phyloP scores from a whole-genome alignment of 495 filamentous ascomycete genomes.

The Xylaria venustula region DNA sequence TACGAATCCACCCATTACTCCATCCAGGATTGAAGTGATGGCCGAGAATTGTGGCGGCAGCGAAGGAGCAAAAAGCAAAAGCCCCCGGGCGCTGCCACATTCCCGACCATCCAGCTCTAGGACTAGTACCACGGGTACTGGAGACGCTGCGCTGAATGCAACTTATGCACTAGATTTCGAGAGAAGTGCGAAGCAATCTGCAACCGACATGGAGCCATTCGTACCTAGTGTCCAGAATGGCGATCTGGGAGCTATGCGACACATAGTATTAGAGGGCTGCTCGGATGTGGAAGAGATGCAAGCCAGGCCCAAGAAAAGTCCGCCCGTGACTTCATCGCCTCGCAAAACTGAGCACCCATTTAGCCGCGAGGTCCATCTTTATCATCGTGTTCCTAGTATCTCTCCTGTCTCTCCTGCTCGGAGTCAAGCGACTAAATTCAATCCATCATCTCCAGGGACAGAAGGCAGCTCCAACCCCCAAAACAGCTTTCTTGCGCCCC shows the following conservation, averaged over 20 bases:
- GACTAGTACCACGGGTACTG: background rate
- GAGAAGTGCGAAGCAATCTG: background rate
- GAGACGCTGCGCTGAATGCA: background rate
- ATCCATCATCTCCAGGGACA: background rate
- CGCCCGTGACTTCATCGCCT: background rate
- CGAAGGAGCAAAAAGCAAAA: background rate
- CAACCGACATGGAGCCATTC: background rate
- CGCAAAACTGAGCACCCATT: background rate
- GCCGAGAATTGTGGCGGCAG: background rate
- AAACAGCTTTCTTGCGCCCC: background rate
- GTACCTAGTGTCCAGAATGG: background rate
- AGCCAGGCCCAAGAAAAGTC: background rate
- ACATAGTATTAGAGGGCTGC: background rate
- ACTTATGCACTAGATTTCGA: background rate
- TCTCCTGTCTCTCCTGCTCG: slow-evolving; percentile 17
- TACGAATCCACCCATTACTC: background rate
- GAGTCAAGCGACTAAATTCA: background rate
- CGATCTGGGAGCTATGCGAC: background rate
- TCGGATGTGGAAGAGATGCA: background rate
- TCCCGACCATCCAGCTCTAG: background rate
- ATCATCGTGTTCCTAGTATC: slow-evolving; percentile 7
- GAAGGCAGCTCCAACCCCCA: background rate
- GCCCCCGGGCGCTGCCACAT: background rate
- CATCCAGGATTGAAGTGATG: background rate
- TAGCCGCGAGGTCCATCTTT: background rate